Base-by-base conservation (phyloP, 495 filamentous ascomycete species). In the Aspergillus diversus region DNA sequence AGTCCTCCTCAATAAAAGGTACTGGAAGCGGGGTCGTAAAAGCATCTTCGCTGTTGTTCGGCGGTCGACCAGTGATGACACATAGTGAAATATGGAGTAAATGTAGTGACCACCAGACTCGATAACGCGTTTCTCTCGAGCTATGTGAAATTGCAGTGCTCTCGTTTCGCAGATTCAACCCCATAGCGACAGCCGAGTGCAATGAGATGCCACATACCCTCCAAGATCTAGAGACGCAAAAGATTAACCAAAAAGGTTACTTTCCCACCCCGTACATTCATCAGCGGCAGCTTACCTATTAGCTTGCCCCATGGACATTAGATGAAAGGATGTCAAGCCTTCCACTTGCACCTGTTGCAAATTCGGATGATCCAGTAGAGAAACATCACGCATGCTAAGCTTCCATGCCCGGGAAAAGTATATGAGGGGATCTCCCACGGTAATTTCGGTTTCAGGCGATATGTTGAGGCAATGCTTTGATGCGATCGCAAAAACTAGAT, bases 401-500 rank as follows among this genome's bases (percentile, higher is more conserved):
- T 77, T 75, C 74, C 86, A 83, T 15, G 86, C 87, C 52, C 87
- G 76, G 3, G 82, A 74, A 71, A 86, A 87, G 68, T 85, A 90
- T 6, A 81, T 63, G 49, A 82, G 82, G 48, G 83, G 82, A 56
- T 77, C 72, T 27, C 77, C 59, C 9, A 46, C 16, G 21, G 27
- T 42, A 9, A 50, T 16, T 11, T 64, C 53, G 7, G 27, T 17
- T 7, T 34, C 32, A 11, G 50, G 13, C 33, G 49, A 43, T n/a
- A 70, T 43, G 13, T 87, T 74, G 49, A 63, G 49, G 5, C 76
- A 78, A 65, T 85, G 81, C 64, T 76, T 80, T 7, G 83, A 78
- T 11, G 81, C 81, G 61, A 89, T 87, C 16, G 87, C 87, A 69
- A 90, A 89, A 35, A 90, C 77, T n/a, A 89, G 63, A 69, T 91